phyloP scores from a whole-genome alignment of 2,329 filamentous ascomycete species.

The Drechmeria coniospora region DNA sequence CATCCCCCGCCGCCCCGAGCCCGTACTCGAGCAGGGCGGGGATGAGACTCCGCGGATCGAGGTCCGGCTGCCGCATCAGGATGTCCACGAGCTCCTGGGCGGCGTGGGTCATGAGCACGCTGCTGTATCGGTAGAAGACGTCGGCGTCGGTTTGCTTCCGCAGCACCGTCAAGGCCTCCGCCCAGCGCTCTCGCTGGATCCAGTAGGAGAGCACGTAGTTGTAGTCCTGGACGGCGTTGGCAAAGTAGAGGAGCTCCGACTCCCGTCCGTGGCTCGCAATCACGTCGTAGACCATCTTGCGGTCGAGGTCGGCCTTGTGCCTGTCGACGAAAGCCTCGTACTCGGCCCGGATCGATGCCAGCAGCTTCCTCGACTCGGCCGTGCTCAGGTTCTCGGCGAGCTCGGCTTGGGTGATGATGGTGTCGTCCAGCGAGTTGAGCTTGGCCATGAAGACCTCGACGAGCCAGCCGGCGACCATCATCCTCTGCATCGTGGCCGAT shows the following conservation, averaged over 20 bases:
- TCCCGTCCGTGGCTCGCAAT: constrained; percentile 92
- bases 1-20: constrained; percentile 48
- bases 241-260: constrained; percentile 82
- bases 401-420: constrained; percentile 78
- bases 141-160: constrained; percentile 87
- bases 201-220: constrained; percentile 94
- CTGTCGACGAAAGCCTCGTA: constrained; percentile 78
- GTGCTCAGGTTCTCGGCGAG: constrained; percentile 56
- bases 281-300: constrained; percentile 86
- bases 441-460: constrained; percentile 96
- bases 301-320: constrained; percentile 77
- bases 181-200: constrained; percentile 90
- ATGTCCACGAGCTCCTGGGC: constrained; percentile 85
- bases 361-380: constrained; percentile 54
- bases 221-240: constrained; percentile 76
- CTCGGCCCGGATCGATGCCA: constrained; percentile 56
- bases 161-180: constrained; percentile 69
- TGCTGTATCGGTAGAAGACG: constrained; percentile 93
- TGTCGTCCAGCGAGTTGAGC: constrained; percentile 86
- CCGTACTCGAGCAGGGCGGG: constrained; percentile 92
- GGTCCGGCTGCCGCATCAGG: constrained; percentile 74
- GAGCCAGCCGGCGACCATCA: constrained; percentile 92
- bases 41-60: constrained; percentile 77
- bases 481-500: constrained; percentile 74
- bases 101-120: constrained; percentile 84